Evolutionary conservation across 2,329 filamentous ascomycete genomes (phyloP).

Genomic region (Trichoderma aggressivum): DNA sequence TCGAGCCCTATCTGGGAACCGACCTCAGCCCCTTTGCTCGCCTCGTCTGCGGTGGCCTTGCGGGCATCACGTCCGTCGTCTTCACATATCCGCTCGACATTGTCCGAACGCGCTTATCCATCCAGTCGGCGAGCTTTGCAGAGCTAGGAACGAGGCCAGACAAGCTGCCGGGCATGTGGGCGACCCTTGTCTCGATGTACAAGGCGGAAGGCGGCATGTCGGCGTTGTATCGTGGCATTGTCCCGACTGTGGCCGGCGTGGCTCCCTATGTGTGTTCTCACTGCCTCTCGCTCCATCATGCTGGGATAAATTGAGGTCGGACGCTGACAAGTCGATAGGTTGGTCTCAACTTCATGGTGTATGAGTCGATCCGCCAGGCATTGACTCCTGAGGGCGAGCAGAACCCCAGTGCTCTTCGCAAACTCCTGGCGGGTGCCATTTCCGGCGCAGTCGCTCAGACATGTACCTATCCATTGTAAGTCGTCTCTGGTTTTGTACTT

Average conservation of each 20-base stretch:
- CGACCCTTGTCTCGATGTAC: slow-evolving; percentile 80
- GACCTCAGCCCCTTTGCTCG: slow-evolving; percentile 71
- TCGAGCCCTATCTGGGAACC: slow-evolving; percentile 70
- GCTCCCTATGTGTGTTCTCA: slow-evolving; percentile 67
- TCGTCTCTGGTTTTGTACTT: neutral
- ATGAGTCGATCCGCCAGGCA: slow-evolving; percentile 80
- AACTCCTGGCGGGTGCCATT: slow-evolving; percentile 83
- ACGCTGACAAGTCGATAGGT: slow-evolving; percentile 53
- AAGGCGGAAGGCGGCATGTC: slow-evolving; percentile 79
- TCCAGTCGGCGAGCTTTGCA: slow-evolving; percentile 95
- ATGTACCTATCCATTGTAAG: slow-evolving; percentile 96
- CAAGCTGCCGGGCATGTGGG: slow-evolving; percentile 88
- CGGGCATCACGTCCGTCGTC: slow-evolving; percentile 92
- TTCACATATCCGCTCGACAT: slow-evolving; percentile 97
- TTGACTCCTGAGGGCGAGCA: slow-evolving; percentile 85
- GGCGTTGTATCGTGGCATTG: slow-evolving; percentile 89
- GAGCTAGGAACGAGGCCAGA: slow-evolving; percentile 62
- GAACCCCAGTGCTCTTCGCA: slow-evolving; percentile 74
- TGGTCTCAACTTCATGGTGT: slow-evolving; percentile 97
- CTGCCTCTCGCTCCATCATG: neutral
- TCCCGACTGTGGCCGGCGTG: slow-evolving; percentile 91
- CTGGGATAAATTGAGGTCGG: neutral
- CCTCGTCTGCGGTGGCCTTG: slow-evolving; percentile 83
- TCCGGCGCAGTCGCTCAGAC: slow-evolving; percentile 97
- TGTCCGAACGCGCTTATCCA: slow-evolving; percentile 89